Conservation (phyloP, 345 rosid genomes). For the Trapa incisa region DNA sequence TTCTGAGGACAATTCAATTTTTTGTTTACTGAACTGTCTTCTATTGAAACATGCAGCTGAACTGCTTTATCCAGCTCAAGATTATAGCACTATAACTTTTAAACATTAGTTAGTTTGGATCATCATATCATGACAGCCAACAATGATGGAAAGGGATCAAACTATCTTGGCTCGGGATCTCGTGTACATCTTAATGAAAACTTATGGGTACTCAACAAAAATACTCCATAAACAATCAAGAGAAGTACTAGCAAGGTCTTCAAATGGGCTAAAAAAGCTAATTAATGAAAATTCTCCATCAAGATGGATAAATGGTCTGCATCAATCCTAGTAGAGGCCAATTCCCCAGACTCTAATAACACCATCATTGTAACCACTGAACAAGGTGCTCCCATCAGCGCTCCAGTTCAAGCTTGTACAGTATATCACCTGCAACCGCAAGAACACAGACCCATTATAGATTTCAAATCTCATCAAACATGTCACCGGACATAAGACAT, state of each 20-base stretch:
- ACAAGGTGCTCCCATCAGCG: constrained; percentile 43
- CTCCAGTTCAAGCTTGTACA: constrained; percentile 49
- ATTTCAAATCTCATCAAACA: not conserved
- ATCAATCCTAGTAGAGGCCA: constrained; percentile 16
- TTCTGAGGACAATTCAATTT: too few species aligned
- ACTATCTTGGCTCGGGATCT: not conserved
- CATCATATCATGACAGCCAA: too few species aligned
- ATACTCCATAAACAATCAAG: not conserved
- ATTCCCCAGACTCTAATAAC: constrained; percentile 44
- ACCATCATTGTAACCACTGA: constrained; percentile 44
- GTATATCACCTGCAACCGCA: constrained; percentile 24
- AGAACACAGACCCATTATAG: not conserved
- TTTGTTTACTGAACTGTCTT: too few species aligned
- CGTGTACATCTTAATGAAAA: not conserved
- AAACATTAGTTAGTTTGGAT: too few species aligned
- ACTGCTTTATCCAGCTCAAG: too few species aligned
- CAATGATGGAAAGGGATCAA: not conserved
- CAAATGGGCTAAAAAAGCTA: not conserved
- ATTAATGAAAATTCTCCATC: not conserved
- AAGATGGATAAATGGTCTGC: not conserved
- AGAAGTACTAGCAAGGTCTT: not conserved
- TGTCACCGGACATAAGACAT: constrained; percentile 13
- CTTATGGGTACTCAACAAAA: not conserved
- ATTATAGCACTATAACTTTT: too few species aligned
- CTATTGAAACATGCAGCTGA: too few species aligned